A percentile compares a stretch with the other conserved stretches of the same genome.
phyloP scores from a whole-genome alignment of 768 basidiomycete genomes.

The Mycena alexandri region DNA sequence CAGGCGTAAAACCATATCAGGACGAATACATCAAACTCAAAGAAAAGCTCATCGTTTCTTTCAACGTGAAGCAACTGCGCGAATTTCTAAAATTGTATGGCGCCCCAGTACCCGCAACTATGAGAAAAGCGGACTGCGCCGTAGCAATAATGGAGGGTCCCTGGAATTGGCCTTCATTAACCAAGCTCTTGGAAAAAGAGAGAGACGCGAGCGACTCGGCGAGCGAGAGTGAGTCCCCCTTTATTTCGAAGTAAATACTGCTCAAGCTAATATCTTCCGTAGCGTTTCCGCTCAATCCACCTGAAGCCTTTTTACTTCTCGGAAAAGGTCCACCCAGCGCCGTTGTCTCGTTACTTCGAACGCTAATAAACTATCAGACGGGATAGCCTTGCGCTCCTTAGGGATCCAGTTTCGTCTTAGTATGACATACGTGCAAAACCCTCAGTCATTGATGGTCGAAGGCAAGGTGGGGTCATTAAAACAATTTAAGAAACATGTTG shows the following conservation, averaged over 20 bases:
- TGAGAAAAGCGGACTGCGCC: conserved; percentile 57
- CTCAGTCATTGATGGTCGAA: conserved; percentile 70
- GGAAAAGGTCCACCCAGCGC: conserved; percentile 66
- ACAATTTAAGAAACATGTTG: conserved; percentile 60
- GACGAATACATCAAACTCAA: conserved; percentile 65
- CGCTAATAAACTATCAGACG: conserved; percentile 61
- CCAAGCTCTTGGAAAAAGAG: conserved; percentile 62
- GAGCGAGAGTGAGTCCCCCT: conserved; percentile 59
- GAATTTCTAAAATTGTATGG: conserved; percentile 64
- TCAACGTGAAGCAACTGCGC: conserved; percentile 72
- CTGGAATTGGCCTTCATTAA: conserved; percentile 79
- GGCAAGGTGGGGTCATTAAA: conserved; percentile 68
- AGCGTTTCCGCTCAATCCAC: conserved; percentile 71
- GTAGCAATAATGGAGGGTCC: conserved; percentile 69
- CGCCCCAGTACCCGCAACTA: conserved; percentile 48
- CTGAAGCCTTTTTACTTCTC: conserved; percentile 76
- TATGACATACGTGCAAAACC: conserved; percentile 67
- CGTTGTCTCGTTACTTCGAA: not conserved
- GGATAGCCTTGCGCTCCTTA: conserved; percentile 68
- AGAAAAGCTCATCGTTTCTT: conserved; percentile 68
- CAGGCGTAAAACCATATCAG: conserved; percentile 54
- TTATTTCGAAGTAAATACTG: conserved; percentile 5
- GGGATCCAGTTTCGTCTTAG: conserved; percentile 73
- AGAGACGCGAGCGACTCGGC: conserved; percentile 61
- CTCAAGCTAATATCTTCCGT: conserved; percentile 18